phyloP scores from a whole-genome alignment of 257 asterid genomes.

The Nicotiana noctiflora region DNA sequence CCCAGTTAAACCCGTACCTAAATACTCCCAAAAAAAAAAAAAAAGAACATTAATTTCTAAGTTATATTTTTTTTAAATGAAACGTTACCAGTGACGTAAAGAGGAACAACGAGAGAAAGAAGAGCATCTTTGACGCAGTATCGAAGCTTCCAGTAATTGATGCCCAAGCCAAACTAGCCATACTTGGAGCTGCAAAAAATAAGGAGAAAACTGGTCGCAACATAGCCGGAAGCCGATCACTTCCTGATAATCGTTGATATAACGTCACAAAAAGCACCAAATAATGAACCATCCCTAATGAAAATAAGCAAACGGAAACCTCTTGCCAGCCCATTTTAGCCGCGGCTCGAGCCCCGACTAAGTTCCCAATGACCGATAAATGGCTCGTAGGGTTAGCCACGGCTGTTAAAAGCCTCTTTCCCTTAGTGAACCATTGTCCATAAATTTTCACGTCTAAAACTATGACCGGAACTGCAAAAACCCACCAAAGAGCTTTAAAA shows the following conservation, averaged over 20 bases:
- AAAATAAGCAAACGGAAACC: conserved; percentile 36
- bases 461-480: conserved; percentile 39
- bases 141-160: conserved; percentile 56
- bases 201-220: conserved; percentile 55
- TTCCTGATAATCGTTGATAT: conserved; percentile 47
- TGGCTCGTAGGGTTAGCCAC: conserved; percentile 72
- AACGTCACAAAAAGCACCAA: conserved; percentile 66
- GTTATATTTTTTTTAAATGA: not conserved
- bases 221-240: conserved; percentile 43
- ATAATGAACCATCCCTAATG: conserved; percentile 63
- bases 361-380: conserved; percentile 51
- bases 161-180: conserved; percentile 67
- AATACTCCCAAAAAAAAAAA: not conserved
- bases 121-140: conserved; percentile 52
- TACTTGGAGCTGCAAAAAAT: conserved; percentile 62
- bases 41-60: not conserved
- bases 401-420: conserved; percentile 34
- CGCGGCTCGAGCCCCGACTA: conserved; percentile 66
- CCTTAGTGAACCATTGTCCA: conserved; percentile 71
- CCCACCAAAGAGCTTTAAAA: conserved; percentile 43
- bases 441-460: conserved; percentile 57
- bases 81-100: conserved; percentile 53
- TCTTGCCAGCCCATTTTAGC: conserved; percentile 65
- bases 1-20: not conserved
- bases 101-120: conserved; percentile 55